These are phyloP conservation scores for Botrytis pseudocinerea DNA, from an alignment of 2,329 filamentous ascomycete genomes.

Conservation along the genomic window DNA sequence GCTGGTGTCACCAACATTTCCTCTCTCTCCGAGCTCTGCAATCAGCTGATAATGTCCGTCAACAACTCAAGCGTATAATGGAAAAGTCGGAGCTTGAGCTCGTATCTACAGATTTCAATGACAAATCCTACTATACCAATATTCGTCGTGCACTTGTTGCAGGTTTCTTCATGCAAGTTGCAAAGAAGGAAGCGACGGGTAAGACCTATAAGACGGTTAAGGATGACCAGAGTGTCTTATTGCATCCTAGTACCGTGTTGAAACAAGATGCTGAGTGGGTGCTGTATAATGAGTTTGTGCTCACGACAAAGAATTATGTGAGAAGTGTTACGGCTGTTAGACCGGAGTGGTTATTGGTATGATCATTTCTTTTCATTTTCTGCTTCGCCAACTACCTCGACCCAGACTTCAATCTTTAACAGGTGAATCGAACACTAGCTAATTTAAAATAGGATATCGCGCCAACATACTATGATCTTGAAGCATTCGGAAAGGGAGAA, in stretches of 20 bases:
- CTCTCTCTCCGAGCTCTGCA: conserved; percentile 84
- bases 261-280: conserved; percentile 93
- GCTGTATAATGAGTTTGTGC: conserved; percentile 95
- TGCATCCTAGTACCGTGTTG: conserved; percentile 91
- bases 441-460: conserved; percentile 75
- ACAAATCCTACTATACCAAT: conserved; percentile 98
- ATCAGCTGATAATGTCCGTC: conserved; percentile 90
- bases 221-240: conserved; percentile 88
- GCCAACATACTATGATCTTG: conserved; percentile 86
- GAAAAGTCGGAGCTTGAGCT: conserved; percentile 85
- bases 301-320: conserved; percentile 98
- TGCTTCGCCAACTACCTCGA: background rate
- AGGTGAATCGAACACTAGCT: conserved; percentile 39
- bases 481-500: conserved; percentile 81
- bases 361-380: conserved; percentile 41
- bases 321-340: conserved; percentile 88
- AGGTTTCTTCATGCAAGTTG: conserved; percentile 99
- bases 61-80: conserved; percentile 95
- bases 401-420: background rate
- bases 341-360: conserved; percentile 89
- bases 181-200: conserved; percentile 83
- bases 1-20: conserved; percentile 98
- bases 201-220: conserved; percentile 96
- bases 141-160: conserved; percentile 89
- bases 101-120: conserved; percentile 83